Percentiles rank a stretch among this genome's conserved stretches.
Conservation (phyloP, 345 rosid genomes). For the Lepidium sativum region DNA sequence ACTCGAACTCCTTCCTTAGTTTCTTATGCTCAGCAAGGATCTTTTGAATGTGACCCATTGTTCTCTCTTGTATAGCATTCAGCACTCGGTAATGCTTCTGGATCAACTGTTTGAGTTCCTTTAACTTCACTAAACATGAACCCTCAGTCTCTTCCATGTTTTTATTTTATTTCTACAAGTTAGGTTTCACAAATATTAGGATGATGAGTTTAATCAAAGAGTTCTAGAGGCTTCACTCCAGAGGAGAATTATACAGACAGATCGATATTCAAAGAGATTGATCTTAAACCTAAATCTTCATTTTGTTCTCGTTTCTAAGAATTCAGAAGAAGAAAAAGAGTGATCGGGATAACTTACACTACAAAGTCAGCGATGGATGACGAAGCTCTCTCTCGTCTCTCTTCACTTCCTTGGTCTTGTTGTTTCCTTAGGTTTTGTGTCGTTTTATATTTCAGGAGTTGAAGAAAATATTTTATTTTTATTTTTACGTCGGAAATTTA, state of each 20-base stretch:
- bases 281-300: too few relatives aligned
- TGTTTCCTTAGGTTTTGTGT: too few relatives aligned
- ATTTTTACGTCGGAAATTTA: too few relatives aligned
- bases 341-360: too few relatives aligned
- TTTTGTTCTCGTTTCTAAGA: too few relatives aligned
- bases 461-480: too few relatives aligned
- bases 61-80: slow-evolving; percentile 51
- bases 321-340: too few relatives aligned
- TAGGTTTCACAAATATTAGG: neutral
- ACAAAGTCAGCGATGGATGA: too few relatives aligned
- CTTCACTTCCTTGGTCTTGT: too few relatives aligned
- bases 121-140: slow-evolving; percentile 41
- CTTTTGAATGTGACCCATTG: slow-evolving; percentile 54
- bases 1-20: slow-evolving; percentile 50
- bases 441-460: too few relatives aligned
- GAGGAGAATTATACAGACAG: neutral
- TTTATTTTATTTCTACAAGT: slow-evolving; percentile 51
- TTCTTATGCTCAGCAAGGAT: slow-evolving; percentile 65
- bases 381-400: too few relatives aligned
- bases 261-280: too few relatives aligned
- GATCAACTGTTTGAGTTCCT: slow-evolving; percentile 37
- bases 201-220: neutral
- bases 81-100: slow-evolving; percentile 31
- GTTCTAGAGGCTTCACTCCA: neutral
- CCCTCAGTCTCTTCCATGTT: slow-evolving; percentile 45